Conservation (phyloP, 441 rosid genomes). For the Pelargonium citronellum region DNA sequence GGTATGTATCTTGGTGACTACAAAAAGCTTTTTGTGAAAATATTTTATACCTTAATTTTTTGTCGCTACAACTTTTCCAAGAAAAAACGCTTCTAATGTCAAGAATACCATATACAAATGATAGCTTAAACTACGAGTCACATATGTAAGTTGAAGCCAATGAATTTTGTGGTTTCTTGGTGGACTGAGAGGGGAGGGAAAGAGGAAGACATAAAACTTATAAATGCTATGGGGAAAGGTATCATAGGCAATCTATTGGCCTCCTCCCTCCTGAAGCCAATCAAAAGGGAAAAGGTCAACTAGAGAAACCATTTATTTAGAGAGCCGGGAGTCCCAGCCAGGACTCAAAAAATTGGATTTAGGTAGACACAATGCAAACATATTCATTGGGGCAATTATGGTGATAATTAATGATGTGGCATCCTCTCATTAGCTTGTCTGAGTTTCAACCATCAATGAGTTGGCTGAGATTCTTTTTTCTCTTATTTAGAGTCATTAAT, state of each 20-base stretch:
- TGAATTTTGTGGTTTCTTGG: neutral
- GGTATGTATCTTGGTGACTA: conserved; percentile 36
- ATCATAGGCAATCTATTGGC: neutral
- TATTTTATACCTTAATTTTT: neutral
- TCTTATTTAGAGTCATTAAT: neutral
- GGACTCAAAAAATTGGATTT: too few species aligned
- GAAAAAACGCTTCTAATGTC: neutral
- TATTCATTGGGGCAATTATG: too few species aligned
- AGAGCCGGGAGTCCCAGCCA: too few species aligned
- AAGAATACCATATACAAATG: neutral
- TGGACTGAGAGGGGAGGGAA: neutral
- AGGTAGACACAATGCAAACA: too few species aligned
- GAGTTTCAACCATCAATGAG: too few species aligned
- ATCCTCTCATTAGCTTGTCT: too few species aligned
- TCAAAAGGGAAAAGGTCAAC: neutral
- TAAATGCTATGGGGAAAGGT: neutral
- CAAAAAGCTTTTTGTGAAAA: neutral
- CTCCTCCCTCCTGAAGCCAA: neutral
- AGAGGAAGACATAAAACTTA: neutral
- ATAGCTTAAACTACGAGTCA: too few species aligned
- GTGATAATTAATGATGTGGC: too few species aligned
- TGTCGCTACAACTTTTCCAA: neutral
- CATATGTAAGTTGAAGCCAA: too few species aligned
- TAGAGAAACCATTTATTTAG: neutral
- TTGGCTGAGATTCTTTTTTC: neutral